Evolutionary conservation across 2,329 filamentous ascomycete genomes (phyloP), one percentile per base, ranked within the genome.

Genomic region (Ilyonectria robusta): DNA sequence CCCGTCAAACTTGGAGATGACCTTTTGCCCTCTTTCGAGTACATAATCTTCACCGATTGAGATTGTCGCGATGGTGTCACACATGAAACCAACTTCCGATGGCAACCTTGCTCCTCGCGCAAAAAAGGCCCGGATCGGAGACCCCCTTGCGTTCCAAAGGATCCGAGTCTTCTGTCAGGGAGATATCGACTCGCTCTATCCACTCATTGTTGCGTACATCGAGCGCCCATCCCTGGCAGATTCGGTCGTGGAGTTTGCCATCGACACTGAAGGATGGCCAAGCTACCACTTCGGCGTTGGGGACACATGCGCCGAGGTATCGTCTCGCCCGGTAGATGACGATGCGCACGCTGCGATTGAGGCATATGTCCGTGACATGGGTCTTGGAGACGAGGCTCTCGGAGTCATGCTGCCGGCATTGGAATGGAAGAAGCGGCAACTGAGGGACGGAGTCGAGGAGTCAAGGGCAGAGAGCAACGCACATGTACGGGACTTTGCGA

Each of bases 221-320:
- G 46, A 51, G 17, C 29, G 42, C 1, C 60, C 60, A 6, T 33
- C 23, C 2, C n/a, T 63, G 44, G 60, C 60, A 3, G 60, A 63
- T 3, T 50, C 51, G 4, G 42, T 63, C 2, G 35, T 21, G 8
- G 31, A 62, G 23, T 42, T 62, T 40, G 60, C 42, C 3, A 17
- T 62, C 33, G 51, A 62, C 13, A 13, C 17, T 5, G 31, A 37
- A 2, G 6, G 21, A 15, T 47, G 50, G 59, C 40, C 40, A 11
- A 7, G 8, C 29, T 2, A 17, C 17, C 8, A n/a, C 2, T 11
- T 37, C 15, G 8, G 4, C 40, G 10, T 0, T 4, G 10, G n/a
- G 13, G 19, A 48, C 42, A 9, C 19, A 4, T 9, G 3, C 2
- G 40, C 44, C n/a, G 42, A 37, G 31, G 44, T 44, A 13, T 31